Conservation (phyloP, 2,329 filamentous ascomycete species). For the Aspergillus costaricaensis region DNA sequence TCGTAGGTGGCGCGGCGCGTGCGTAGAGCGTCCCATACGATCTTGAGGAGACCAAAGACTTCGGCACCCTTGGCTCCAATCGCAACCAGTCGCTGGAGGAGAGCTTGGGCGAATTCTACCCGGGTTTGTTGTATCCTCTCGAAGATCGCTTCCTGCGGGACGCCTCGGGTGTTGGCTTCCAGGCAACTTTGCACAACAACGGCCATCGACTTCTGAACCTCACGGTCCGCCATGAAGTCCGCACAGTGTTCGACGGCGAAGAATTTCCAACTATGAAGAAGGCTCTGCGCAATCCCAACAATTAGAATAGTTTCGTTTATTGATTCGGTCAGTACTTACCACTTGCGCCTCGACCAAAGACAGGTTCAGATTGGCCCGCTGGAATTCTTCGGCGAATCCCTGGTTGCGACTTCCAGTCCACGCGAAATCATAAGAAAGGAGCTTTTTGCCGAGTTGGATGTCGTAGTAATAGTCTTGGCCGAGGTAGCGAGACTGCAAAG, state of each 20-base stretch:
- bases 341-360: constrained; percentile 92
- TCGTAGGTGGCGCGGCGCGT: constrained; percentile 61
- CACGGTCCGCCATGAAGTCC: constrained; percentile 54
- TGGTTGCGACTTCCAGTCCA: constrained; percentile 70
- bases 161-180: constrained; percentile 70
- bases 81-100: constrained; percentile 76
- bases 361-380: constrained; percentile 84
- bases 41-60: constrained; percentile 56
- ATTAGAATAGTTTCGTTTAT: constrained; percentile 27
- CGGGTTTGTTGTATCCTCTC: constrained; percentile 73
- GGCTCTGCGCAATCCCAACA: constrained; percentile 53
- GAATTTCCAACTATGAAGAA: constrained; percentile 88
- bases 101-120: constrained; percentile 76
- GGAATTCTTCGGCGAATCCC: constrained; percentile 81
- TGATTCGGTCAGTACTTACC: constrained; percentile 50
- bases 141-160: constrained; percentile 79
- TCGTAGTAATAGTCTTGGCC: constrained; percentile 85
- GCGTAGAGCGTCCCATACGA: constrained; percentile 63
- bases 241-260: constrained; percentile 80
- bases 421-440: constrained; percentile 74
- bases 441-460: constrained; percentile 69
- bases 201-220: constrained; percentile 69
- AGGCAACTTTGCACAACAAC: constrained; percentile 77
- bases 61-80: constrained; percentile 52
- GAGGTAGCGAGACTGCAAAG: constrained; percentile 64